Evolutionary conservation across 1,139 yeast species (phyloP).

Genomic region (Taphrina pruni): DNA sequence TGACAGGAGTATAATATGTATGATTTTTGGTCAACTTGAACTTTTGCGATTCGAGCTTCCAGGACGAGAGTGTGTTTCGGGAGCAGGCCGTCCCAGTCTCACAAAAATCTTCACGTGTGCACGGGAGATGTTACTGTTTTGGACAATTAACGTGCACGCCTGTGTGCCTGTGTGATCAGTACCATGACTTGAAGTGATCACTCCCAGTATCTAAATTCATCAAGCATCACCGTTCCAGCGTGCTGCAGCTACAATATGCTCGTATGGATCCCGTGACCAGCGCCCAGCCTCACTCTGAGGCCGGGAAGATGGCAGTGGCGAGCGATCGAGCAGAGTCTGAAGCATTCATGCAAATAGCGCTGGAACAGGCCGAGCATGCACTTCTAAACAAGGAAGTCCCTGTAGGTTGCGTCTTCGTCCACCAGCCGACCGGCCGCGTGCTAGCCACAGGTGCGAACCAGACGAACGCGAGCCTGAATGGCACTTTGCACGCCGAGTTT

Average conservation of each 20-base stretch:
- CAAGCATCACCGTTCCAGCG: too few species aligned
- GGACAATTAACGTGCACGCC: too few species aligned
- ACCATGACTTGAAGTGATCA: background rate
- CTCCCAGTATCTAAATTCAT: too few species aligned
- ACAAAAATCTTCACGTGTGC: background rate
- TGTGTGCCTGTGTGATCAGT: background rate
- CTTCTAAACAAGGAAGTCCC: slow-evolving; percentile 69
- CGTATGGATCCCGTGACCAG: too few species aligned
- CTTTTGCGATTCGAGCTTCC: background rate
- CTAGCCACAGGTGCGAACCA: slow-evolving; percentile 84
- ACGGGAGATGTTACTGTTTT: background rate
- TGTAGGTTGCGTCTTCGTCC: slow-evolving; percentile 71
- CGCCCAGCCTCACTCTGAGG: too few species aligned
- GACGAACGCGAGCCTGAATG: slow-evolving; percentile 78
- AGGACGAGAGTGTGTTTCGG: background rate
- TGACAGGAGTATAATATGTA: background rate
- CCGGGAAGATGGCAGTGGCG: too few species aligned
- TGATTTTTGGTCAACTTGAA: background rate
- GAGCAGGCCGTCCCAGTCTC: slow-evolving; percentile 19
- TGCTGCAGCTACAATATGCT: too few species aligned
- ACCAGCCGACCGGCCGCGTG: slow-evolving; percentile 55
- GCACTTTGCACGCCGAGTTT: slow-evolving; percentile 92
- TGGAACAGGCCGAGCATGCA: slow-evolving; percentile 60
- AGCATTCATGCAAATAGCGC: slow-evolving; percentile 24
- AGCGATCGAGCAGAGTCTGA: background rate